Evolutionary conservation across 371 early-diverging fungal genomes (phyloP).

Genomic region (Amoeboaphelidium protococcarum): DNA sequence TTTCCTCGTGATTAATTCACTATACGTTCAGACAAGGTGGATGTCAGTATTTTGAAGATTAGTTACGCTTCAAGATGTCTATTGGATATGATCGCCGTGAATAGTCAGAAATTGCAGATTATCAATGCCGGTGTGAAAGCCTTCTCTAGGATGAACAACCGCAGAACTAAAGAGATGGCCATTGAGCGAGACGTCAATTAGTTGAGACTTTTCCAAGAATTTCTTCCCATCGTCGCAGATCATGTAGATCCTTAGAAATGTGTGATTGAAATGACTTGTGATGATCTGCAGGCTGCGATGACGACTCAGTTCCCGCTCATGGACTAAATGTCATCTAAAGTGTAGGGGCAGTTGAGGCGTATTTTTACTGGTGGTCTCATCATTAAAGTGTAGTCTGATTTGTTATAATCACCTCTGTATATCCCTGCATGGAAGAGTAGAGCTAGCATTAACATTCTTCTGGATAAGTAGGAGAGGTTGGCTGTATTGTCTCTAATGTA

Average conservation of each 20-base stretch:
- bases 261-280: constrained; percentile 16
- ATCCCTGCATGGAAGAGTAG: background rate
- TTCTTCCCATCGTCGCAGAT: constrained; percentile 31
- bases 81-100: constrained; percentile 27
- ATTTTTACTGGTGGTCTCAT: background rate
- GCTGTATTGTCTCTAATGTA: too few species aligned
- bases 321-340: background rate
- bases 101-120: constrained; percentile 7
- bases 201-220: constrained; percentile 17
- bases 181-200: constrained; percentile 11
- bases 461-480: background rate
- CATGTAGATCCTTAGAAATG: constrained; percentile 25
- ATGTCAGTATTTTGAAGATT: constrained; percentile 47
- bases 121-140: background rate
- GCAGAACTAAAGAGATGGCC: constrained; percentile 6
- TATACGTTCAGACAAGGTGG: constrained; percentile 38
- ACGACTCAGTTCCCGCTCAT: constrained; percentile 3
- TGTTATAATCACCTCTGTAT: background rate
- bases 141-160: background rate
- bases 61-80: constrained; percentile 41
- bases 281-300: constrained; percentile 1
- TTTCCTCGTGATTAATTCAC: constrained; percentile 60
- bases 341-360: background rate
- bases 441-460: background rate
- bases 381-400: background rate